phyloP scores from a whole-genome alignment of 2,329 filamentous ascomycete genomes.

The Aplosporella prunicola region DNA sequence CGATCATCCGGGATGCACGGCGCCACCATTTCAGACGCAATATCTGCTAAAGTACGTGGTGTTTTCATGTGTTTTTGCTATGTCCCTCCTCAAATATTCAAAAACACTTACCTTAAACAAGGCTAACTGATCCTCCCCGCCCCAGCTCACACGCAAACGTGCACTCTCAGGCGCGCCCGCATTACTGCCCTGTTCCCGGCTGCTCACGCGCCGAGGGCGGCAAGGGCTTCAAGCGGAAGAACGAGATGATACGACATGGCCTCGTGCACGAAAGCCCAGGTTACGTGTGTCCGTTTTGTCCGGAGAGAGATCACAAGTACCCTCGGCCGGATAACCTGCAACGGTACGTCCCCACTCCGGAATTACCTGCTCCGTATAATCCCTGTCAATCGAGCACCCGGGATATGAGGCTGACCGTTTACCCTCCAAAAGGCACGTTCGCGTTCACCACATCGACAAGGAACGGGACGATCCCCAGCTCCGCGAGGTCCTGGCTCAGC shows the following conservation, averaged over 20 bases:
- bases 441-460: conserved; percentile 84
- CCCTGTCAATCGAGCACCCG: conserved; percentile 2
- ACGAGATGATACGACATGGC: conserved; percentile 66
- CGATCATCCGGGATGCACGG: conserved; percentile 54
- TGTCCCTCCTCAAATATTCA: too few relatives aligned
- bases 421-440: conserved; percentile 78
- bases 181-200: conserved; percentile 51
- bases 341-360: conserved; percentile 62
- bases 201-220: conserved; percentile 53
- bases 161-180: conserved; percentile 53
- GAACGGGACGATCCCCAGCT: conserved; percentile 76
- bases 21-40: conserved; percentile 66
- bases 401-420: conserved; percentile 2
- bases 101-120: too few relatives aligned
- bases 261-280: conserved; percentile 90
- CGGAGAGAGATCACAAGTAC: conserved; percentile 87
- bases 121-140: background rate
- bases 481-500: conserved; percentile 74
- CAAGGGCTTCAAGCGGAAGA: conserved; percentile 59
- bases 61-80: background rate
- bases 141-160: conserved; percentile 64
- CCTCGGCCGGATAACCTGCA: conserved; percentile 93
- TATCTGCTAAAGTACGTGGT: conserved; percentile 59
- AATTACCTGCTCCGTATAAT: conserved; percentile 5
- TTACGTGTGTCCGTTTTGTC: conserved; percentile 93